A percentile compares a stretch with the other conserved stretches of the same genome.
Conservation (phyloP, 768 basidiomycete species). For the Hygrophoropsis aurantiaca region DNA sequence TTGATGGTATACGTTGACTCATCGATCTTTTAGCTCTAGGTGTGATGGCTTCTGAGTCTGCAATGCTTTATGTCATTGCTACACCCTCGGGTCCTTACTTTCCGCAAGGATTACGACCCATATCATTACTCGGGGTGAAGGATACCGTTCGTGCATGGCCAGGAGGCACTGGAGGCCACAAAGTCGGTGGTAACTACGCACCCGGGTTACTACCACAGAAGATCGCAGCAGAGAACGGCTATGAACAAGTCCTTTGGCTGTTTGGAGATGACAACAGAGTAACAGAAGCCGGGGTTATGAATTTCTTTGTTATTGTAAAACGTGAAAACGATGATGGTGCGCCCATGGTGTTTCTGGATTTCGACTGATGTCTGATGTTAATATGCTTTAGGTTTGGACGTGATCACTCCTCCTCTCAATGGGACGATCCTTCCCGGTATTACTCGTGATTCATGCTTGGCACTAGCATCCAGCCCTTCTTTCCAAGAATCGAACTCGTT, state of each 20-base stretch:
- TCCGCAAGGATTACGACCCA: conserved; percentile 47
- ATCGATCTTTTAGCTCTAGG: conserved; percentile 43
- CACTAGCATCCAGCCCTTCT: conserved; percentile 65
- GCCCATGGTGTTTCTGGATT: conserved; percentile 10
- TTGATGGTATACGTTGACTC: too few species aligned
- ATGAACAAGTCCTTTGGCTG: conserved; percentile 80
- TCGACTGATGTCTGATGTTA: too few species aligned
- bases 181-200: conserved; percentile 67
- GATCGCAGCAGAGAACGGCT: conserved; percentile 63
- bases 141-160: conserved; percentile 80
- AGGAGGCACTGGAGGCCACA: conserved; percentile 68
- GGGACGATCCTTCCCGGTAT: conserved; percentile 93
- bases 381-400: conserved; percentile 55
- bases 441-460: conserved; percentile 82
- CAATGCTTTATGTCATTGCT: conserved; percentile 82
- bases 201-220: conserved; percentile 63
- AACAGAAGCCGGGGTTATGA: conserved; percentile 76
- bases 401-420: conserved; percentile 86
- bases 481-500: conserved; percentile 27
- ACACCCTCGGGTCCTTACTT: conserved; percentile 59
- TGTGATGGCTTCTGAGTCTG: conserved; percentile 75
- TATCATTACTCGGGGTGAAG: conserved; percentile 61
- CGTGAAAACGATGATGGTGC: conserved; percentile 53
- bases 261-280: conserved; percentile 56
- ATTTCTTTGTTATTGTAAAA: conserved; percentile 69